Conservation (phyloP, 225 moss, liverwort and hornwort species). For the Climacium dendroides region DNA sequence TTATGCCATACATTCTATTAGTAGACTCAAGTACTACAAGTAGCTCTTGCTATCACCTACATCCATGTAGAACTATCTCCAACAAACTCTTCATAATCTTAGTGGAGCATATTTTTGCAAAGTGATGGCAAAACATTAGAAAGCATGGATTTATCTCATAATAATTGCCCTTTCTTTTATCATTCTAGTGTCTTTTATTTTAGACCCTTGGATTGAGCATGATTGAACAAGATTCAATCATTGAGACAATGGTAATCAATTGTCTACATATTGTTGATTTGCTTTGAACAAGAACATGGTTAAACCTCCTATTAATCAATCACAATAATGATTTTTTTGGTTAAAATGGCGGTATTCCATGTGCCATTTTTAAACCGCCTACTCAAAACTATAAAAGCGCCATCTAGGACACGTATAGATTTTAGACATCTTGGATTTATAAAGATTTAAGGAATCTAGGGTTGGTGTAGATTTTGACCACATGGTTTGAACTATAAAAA, state of each 20-base stretch:
- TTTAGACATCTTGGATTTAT: no score
- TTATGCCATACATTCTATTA: not conserved
- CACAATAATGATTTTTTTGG: no score
- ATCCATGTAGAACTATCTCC: not conserved
- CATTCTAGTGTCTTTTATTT: not conserved
- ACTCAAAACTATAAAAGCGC: no score
- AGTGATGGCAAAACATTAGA: not conserved
- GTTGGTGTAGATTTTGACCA: no score
- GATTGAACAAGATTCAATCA: not conserved
- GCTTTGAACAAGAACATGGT: accelerated
- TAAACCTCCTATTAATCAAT: not conserved
- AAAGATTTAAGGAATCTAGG: no score
- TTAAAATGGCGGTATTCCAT: no score
- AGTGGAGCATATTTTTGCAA: not conserved
- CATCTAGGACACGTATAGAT: no score
- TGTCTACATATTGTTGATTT: not conserved
- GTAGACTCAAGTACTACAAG: no score
- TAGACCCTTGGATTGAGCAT: not conserved
- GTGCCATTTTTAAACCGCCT: no score
- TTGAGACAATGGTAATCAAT: not conserved
- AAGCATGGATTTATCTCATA: not conserved
- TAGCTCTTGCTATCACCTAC: not conserved
- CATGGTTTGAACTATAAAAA: no score
- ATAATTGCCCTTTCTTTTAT: not conserved
- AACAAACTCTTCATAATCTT: not conserved